These are phyloP conservation scores for Farysia itapuensis DNA, from an alignment of 1,284 basidiomycete genomes.

Conservation along the genomic window DNA sequence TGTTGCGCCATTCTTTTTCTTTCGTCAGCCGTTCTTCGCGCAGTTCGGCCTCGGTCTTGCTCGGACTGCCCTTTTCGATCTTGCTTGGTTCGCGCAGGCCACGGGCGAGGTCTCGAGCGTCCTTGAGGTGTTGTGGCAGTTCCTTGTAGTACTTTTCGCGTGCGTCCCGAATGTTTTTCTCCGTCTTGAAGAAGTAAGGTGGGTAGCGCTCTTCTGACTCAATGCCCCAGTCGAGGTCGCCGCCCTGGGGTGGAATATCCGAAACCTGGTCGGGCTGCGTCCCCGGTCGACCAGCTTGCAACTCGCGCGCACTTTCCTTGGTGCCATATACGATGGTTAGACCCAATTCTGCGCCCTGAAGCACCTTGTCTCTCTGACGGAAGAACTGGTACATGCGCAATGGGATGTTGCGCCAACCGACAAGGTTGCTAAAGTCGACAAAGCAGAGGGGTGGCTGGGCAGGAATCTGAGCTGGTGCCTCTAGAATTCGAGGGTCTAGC, in stretches of 20 bases:
- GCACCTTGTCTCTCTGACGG: conserved; percentile 80
- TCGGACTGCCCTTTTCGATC: conserved; percentile 77
- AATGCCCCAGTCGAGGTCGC: conserved; percentile 76
- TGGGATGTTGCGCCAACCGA: conserved; percentile 85
- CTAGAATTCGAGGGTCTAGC: conserved; percentile 54
- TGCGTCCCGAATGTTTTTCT: conserved; percentile 70
- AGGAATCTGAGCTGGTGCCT: conserved; percentile 69
- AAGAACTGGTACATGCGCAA: conserved; percentile 89
- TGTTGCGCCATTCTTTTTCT: conserved; percentile 78
- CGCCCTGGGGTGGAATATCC: conserved; percentile 46
- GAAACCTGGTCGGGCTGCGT: conserved; percentile 17
- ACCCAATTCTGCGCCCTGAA: conserved; percentile 77
- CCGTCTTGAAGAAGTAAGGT: conserved; percentile 67
- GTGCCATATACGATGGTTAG: conserved; percentile 71
- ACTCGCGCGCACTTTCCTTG: conserved; percentile 65
- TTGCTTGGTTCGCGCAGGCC: conserved; percentile 81
- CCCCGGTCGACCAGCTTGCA: conserved; percentile 60
- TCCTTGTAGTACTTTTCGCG: conserved; percentile 77
- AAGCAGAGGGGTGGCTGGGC: conserved; percentile 80
- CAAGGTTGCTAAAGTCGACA: conserved; percentile 80
- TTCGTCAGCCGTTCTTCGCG: conserved; percentile 65
- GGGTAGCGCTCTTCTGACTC: conserved; percentile 73
- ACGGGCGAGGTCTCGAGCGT: conserved; percentile 74
- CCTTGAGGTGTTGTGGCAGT: conserved; percentile 71
- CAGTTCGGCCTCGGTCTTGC: conserved; percentile 85